phyloP scores from a whole-genome alignment of 345 rosid species.

The Corymbia maculata region DNA sequence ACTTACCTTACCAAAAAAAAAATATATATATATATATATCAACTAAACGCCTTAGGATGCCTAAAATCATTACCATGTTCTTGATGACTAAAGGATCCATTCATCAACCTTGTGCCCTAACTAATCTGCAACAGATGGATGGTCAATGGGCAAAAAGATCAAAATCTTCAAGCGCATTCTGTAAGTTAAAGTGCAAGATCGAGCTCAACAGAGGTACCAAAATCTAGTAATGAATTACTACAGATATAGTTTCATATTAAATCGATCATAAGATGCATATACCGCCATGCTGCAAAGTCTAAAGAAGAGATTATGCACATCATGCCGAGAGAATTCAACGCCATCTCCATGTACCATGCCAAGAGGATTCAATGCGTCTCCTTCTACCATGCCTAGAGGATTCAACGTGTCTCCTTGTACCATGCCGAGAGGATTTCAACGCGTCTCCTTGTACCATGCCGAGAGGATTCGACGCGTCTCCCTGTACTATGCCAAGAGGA shows the following conservation, averaged over 20 bases:
- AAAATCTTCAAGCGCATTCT: neutral
- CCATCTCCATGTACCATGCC: neutral
- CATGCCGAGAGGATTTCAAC: neutral
- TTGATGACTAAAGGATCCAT: neutral
- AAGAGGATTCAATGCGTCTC: neutral
- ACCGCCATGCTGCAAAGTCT: neutral
- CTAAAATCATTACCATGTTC: neutral
- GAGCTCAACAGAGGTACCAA: neutral
- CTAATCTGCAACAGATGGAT: neutral
- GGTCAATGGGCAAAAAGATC: neutral
- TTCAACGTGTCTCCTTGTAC: neutral
- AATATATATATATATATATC: too few relatives aligned
- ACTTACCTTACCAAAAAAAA: too few relatives aligned
- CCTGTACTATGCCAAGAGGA: neutral
- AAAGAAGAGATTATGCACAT: neutral
- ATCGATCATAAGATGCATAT: slow-evolving; percentile 14
- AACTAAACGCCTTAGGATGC: neutral
- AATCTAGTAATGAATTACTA: neutral
- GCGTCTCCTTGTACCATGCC: neutral
- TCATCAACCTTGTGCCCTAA: neutral
- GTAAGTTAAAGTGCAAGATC: neutral
- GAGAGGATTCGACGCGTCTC: neutral
- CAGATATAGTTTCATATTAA: slow-evolving; percentile 1
- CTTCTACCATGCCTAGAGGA: neutral
- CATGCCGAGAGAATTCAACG: neutral